Evolutionary conservation across 1,139 yeast genomes (phyloP).

Genomic region (Saccharomyces hybrid): DNA sequence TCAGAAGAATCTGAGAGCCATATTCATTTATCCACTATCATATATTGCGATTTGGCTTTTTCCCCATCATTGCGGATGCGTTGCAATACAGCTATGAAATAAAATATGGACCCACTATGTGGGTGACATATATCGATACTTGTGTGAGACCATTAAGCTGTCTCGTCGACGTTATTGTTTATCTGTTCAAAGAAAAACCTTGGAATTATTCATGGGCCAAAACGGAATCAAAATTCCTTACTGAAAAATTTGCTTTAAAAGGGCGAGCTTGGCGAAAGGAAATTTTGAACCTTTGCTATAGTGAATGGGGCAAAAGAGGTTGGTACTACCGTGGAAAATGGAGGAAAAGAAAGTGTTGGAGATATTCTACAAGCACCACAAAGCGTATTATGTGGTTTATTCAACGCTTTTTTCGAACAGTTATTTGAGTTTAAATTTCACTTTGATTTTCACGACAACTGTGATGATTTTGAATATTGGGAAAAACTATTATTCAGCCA

Average conservation of each 20-base stretch:
- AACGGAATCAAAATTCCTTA: slow-evolving; percentile 20
- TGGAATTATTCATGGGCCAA: slow-evolving; percentile 42
- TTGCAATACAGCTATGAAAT: slow-evolving; percentile 49
- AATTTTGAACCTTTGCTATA: slow-evolving; percentile 20
- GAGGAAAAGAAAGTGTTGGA: slow-evolving; percentile 25
- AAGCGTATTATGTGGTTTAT: slow-evolving; percentile 25
- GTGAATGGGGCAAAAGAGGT: slow-evolving; percentile 25
- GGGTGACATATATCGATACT: slow-evolving; percentile 63
- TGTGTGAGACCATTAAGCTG: slow-evolving; percentile 79
- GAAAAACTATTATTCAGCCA: slow-evolving; percentile 16
- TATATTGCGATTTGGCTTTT: slow-evolving; percentile 69
- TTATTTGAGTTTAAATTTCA: slow-evolving; percentile 9
- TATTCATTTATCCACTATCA: slow-evolving; percentile 78
- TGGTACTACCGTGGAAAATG: slow-evolving; percentile 30
- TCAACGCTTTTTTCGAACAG: slow-evolving; percentile 17
- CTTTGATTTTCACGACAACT: slow-evolving; percentile 20
- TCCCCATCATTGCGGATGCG: slow-evolving; percentile 67
- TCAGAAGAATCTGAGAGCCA: slow-evolving; percentile 69
- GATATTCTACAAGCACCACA: slow-evolving; percentile 22
- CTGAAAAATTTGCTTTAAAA: slow-evolving; percentile 20
- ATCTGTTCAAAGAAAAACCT: slow-evolving; percentile 70
- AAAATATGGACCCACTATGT: slow-evolving; percentile 45
- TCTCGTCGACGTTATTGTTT: slow-evolving; percentile 67
- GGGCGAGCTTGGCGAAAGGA: slow-evolving; percentile 26
- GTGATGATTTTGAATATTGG: slow-evolving; percentile 25